Conservation (phyloP, 176 grass and related monocot species). For the Carex myosuroides region DNA sequence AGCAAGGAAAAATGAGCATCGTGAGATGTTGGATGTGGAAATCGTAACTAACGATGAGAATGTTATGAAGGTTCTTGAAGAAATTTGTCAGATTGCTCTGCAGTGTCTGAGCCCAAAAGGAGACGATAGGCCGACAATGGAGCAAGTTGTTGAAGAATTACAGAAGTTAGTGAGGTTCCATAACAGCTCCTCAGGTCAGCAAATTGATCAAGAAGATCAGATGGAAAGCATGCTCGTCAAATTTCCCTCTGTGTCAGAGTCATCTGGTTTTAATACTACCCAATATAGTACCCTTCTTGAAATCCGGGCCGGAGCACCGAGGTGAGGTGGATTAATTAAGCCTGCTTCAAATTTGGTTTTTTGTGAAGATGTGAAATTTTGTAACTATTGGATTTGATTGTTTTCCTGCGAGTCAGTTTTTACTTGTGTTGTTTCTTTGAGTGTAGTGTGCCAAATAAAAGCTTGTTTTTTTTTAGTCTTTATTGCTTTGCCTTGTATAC, state of each 20-base stretch:
- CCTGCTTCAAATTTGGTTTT: not conserved
- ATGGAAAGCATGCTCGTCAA: not conserved
- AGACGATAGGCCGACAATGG: constrained; percentile 23
- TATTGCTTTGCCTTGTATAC: too few relatives aligned
- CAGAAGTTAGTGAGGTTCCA: not conserved
- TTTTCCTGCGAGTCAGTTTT: too few relatives aligned
- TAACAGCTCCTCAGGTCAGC: not conserved
- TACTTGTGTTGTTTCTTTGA: too few relatives aligned
- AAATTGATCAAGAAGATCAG: not conserved
- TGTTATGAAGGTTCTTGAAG: not conserved
- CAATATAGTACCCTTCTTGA: not conserved
- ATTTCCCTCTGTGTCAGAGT: not conserved
- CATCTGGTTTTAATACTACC: not conserved
- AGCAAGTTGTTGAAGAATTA: constrained; percentile 13
- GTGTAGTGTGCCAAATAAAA: too few relatives aligned
- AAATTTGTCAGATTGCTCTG: not conserved
- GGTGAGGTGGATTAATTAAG: not conserved
- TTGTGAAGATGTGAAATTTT: not conserved
- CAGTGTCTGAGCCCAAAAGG: constrained; percentile 18
- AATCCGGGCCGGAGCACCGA: not conserved
- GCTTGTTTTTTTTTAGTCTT: too few relatives aligned
- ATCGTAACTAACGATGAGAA: not conserved
- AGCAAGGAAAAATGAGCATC: not conserved
- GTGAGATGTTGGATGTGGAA: constrained; percentile 23
- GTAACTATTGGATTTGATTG: not conserved